Evolutionary conservation across 2,329 filamentous ascomycete genomes (phyloP), one percentile per base, ranked within the genome.

Genomic region (Fusarium pilosicola): DNA sequence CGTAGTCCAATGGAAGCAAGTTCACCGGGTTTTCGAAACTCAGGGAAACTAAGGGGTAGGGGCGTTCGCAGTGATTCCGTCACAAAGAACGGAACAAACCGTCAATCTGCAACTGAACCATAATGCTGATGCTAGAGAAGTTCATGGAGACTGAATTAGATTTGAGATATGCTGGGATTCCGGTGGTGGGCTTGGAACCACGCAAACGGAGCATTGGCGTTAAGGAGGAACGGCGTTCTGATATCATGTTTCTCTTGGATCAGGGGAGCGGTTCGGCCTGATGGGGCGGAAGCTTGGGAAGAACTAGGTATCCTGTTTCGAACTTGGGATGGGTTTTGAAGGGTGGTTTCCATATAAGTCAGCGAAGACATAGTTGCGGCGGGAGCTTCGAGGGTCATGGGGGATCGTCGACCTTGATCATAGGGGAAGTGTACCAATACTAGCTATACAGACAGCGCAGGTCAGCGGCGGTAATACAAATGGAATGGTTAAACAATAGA

Each of bases 61-160:
- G 18, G 20, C 9, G 15, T 10, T 20, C 32, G n/a, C 9, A 11
- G n/a, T 9, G n/a, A 5, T 26, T 22, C n/a, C n/a, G 13, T 17
- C 32, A 26, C 22, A 52, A 22, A 5, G 32, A 15, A 22, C 5
- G 2, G 9, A 11, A 20, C 18, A 52, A 7, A 15, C 18, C 5
- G 9, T n/a, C n/a, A 18, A 36, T 15, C n/a, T 26, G 5, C 9
- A 52, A 36, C 22, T 7, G 18, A 36, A 52, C 13, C 0, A 9
- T 7, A 52, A 12, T 1, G 5, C 0, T 36, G 49, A 22, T 22
- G 5, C 2, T 3, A 0, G 3, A 17, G 17, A 0, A 18, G 22
- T 7, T 20, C 0, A 24, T 34, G 22, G 7, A 26, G 13, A 15
- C 7, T 8, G 13, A 22, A 17, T 0, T 3, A 13, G 18, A 22